phyloP scores from a whole-genome alignment of 2,329 filamentous ascomycete genomes.

The Penicillium oxalicum region DNA sequence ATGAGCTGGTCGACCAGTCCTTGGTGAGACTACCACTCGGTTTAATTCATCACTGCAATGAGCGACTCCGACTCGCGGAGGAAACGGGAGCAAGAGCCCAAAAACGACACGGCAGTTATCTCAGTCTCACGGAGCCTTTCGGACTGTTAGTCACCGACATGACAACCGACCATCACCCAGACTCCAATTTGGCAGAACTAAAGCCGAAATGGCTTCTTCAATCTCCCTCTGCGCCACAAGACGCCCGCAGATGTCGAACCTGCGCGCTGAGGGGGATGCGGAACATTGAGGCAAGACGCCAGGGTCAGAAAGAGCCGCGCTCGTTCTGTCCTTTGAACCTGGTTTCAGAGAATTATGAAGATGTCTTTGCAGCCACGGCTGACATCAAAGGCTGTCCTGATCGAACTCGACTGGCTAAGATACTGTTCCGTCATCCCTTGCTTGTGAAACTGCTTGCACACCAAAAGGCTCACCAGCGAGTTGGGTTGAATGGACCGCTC shows the following conservation, averaged over 20 bases:
- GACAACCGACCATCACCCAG: slow-evolving; percentile 42
- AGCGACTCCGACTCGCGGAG: slow-evolving; percentile 48
- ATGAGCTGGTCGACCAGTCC: slow-evolving; percentile 52
- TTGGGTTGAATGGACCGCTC: slow-evolving; percentile 33
- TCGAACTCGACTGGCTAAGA: slow-evolving; percentile 29
- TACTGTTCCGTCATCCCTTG: slow-evolving; percentile 32
- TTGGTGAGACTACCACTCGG: slow-evolving; percentile 46
- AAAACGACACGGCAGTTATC: slow-evolving; percentile 47
- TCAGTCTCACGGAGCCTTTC: slow-evolving; percentile 52
- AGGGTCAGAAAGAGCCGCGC: slow-evolving; percentile 23
- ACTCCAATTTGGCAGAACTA: slow-evolving; percentile 57
- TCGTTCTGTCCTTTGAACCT: slow-evolving; percentile 62
- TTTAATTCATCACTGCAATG: slow-evolving; percentile 49
- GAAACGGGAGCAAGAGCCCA: slow-evolving; percentile 37
- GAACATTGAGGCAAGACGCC: slow-evolving; percentile 32
- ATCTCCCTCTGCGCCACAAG: slow-evolving; percentile 62
- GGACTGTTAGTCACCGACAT: slow-evolving; percentile 72
- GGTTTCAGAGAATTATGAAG: slow-evolving; percentile 43
- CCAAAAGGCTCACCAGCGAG: slow-evolving; percentile 30
- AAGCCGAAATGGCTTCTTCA: slow-evolving; percentile 82
- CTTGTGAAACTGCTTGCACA: slow-evolving; percentile 31
- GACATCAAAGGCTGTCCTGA: slow-evolving; percentile 35
- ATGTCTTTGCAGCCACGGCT: slow-evolving; percentile 41
- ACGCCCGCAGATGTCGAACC: slow-evolving; percentile 63
- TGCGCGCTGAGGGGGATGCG: slow-evolving; percentile 58